Percentiles rank a stretch among this genome's conserved stretches.
Evolutionary conservation across 140 eudicot species (phyloP).

Genomic region (Erigeron philadelphicus): DNA sequence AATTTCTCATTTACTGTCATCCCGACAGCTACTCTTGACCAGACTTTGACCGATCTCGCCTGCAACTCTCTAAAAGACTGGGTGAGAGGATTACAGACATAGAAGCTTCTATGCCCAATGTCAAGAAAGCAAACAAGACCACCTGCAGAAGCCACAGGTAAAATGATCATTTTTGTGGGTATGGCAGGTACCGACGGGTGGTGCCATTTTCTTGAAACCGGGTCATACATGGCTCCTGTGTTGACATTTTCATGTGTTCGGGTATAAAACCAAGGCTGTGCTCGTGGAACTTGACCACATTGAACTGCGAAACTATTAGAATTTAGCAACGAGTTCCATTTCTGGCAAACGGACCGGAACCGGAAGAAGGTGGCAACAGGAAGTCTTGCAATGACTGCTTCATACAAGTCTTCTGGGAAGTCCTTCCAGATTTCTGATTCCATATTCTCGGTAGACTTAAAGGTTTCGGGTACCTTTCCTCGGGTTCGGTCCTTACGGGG

Average conservation of each 20-base stretch:
- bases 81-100: slow-evolving; percentile 80
- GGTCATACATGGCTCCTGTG: slow-evolving; percentile 78
- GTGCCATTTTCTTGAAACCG: slow-evolving; percentile 75
- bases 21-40: slow-evolving; percentile 95
- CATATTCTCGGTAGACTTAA: slow-evolving; percentile 49
- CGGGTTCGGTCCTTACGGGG: slow-evolving; percentile 65
- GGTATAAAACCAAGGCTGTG: slow-evolving; percentile 87
- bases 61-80: slow-evolving; percentile 74
- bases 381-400: slow-evolving; percentile 79
- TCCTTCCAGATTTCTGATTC: slow-evolving; percentile 77
- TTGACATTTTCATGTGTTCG: slow-evolving; percentile 72
- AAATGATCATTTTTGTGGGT: slow-evolving; percentile 67
- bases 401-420: slow-evolving; percentile 84
- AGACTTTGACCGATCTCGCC: slow-evolving; percentile 68
- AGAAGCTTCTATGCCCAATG: slow-evolving; percentile 74
- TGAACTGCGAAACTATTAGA: slow-evolving; percentile 71
- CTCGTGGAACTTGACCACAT: slow-evolving; percentile 48
- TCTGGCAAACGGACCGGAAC: slow-evolving; percentile 81
- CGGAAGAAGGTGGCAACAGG: slow-evolving; percentile 81
- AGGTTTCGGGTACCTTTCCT: slow-evolving; percentile 32
- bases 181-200: slow-evolving; percentile 64
- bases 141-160: slow-evolving; percentile 95
- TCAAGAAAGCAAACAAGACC: slow-evolving; percentile 90
- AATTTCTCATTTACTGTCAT: slow-evolving; percentile 51
- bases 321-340: slow-evolving; percentile 68